A percentile compares a stretch with the other conserved stretches of the same genome.
Evolutionary conservation across 192 early-diverging fungal species (phyloP).

Genomic region (Paraglomus occultum): DNA sequence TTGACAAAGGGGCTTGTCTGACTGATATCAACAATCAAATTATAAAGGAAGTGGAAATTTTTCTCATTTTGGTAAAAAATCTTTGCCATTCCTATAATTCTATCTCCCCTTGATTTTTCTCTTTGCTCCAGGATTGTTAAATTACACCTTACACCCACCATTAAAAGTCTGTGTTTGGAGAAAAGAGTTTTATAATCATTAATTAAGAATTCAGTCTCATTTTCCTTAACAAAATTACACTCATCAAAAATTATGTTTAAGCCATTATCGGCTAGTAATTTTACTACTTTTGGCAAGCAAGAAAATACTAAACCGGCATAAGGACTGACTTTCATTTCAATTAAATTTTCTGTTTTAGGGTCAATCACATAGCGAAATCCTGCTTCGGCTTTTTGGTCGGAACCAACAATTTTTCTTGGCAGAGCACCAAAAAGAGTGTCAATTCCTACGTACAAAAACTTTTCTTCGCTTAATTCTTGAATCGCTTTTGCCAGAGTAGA

Average conservation of each 20-base stretch:
- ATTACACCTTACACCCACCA: neutral
- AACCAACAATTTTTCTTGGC: neutral
- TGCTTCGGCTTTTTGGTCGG: neutral
- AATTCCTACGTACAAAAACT: neutral
- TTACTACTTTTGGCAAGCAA: slow-evolving; percentile 7
- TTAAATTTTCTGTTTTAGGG: neutral
- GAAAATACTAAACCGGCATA: neutral
- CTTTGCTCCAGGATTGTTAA: neutral
- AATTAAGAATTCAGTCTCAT: no score
- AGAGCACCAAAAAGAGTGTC: neutral
- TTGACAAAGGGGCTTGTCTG: neutral
- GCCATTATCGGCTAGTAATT: neutral
- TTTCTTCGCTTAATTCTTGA: neutral
- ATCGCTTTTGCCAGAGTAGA: neutral
- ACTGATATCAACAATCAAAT: neutral
- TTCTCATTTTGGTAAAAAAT: neutral
- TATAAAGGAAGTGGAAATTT: neutral
- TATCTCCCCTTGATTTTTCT: slow-evolving; percentile 3
- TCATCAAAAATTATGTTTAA: slow-evolving; percentile 2
- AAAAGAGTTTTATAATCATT: no score
- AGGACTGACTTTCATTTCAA: neutral
- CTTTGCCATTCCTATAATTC: neutral
- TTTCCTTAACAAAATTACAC: neutral
- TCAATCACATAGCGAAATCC: neutral
- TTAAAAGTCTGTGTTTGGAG: neutral